These are phyloP conservation scores for Phytopythium kandeliae DNA, from an alignment of 352 stramenopile genomes.

Conservation along the genomic window DNA sequence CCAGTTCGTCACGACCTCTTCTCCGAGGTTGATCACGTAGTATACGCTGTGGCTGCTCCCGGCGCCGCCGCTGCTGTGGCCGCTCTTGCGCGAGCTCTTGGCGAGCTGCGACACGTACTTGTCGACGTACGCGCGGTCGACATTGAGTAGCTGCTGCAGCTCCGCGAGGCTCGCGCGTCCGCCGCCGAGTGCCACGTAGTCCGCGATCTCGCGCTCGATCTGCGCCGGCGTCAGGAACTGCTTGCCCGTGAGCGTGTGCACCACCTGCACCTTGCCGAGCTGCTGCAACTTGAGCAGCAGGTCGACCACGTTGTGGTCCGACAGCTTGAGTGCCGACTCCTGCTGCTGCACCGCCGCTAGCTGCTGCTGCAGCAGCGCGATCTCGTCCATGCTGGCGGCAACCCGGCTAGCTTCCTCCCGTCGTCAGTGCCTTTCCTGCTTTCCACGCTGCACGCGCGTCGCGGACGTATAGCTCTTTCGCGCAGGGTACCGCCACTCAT, in stretches of 20 bases:
- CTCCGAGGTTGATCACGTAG: constrained; percentile 61
- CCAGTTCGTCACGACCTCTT: constrained; percentile 74
- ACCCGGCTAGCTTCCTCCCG: too few species aligned
- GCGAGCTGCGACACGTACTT: constrained; percentile 47
- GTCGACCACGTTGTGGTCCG: constrained; percentile 80
- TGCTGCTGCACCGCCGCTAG: constrained; percentile 77
- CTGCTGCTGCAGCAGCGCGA: constrained; percentile 73
- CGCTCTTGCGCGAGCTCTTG: constrained; percentile 9
- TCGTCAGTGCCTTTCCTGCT: neutral
- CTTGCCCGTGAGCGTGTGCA: constrained; percentile 78
- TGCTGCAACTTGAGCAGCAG: constrained; percentile 72
- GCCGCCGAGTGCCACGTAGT: constrained; percentile 60
- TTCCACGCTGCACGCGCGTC: neutral
- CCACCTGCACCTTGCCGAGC: constrained; percentile 66
- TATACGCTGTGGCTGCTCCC: constrained; percentile 30
- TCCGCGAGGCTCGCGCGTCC: constrained; percentile 62
- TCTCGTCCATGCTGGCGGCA: constrained; percentile 69
- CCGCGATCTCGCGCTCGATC: constrained; percentile 66
- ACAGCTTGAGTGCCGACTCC: constrained; percentile 70
- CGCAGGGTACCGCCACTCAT: neutral
- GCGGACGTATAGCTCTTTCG: constrained; percentile 4
- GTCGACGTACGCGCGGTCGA: constrained; percentile 71
- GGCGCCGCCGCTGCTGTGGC: constrained; percentile 15
- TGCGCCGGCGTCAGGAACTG: constrained; percentile 72
- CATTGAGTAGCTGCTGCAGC: constrained; percentile 60